Percentiles rank a stretch among this genome's conserved stretches.
These are phyloP conservation scores for Ceratocystis destructans DNA, from an alignment of 2,329 filamentous ascomycete species.

Conservation along the genomic window DNA sequence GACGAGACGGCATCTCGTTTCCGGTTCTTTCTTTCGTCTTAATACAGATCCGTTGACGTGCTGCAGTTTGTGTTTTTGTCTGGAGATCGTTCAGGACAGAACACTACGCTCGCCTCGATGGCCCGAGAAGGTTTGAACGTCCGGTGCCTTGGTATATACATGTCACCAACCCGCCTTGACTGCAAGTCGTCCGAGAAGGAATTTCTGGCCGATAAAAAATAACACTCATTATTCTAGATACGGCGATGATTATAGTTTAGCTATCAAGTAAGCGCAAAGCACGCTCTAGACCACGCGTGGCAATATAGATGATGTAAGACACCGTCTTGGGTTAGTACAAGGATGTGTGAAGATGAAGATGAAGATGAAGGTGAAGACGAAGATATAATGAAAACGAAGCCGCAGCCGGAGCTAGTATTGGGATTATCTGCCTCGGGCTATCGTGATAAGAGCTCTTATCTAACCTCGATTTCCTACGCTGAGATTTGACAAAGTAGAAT, in stretches of 20 bases:
- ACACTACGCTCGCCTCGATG: not conserved
- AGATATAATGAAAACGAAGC: no score
- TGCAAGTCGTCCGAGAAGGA: not conserved
- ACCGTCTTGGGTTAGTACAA: no score
- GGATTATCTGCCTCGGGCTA: no score
- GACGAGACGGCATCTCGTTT: not conserved
- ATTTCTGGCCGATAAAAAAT: not conserved
- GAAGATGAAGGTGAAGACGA: no score
- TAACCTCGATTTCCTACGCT: no score
- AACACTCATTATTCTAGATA: not conserved
- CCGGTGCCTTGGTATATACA: not conserved
- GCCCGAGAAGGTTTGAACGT: not conserved
- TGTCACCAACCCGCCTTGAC: not conserved
- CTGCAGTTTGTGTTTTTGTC: not conserved
- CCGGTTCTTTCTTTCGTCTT: not conserved
- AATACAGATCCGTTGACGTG: not conserved
- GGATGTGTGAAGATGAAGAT: no score
- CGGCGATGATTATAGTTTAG: not conserved
- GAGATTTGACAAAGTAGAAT: no score
- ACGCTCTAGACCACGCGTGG: no score
- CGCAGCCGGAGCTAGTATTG: no score
- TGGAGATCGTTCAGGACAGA: not conserved
- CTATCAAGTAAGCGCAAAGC: no score
- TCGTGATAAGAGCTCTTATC: no score
- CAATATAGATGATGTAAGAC: no score